Conservation (phyloP, 306 rosid species). For the Glycine latifolia region DNA sequence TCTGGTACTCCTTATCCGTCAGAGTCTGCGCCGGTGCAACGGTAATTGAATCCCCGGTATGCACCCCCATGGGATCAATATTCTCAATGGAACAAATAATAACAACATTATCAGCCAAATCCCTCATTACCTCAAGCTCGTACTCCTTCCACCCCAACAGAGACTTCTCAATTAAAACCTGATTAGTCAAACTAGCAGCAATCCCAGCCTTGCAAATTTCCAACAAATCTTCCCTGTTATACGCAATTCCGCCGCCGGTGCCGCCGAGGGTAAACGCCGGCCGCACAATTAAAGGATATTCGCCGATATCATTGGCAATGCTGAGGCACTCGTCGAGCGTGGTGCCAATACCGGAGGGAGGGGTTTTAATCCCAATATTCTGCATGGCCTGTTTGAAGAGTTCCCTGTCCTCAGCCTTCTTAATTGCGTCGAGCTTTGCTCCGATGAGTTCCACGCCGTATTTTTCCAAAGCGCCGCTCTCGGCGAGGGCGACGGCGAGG, state of each 20-base stretch:
- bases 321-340: slow-evolving; percentile 66
- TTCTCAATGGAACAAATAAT: slow-evolving; percentile 98
- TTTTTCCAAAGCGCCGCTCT: slow-evolving; percentile 76
- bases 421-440: slow-evolving; percentile 91
- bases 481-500: slow-evolving; percentile 81
- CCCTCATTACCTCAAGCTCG: slow-evolving; percentile 99
- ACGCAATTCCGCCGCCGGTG: slow-evolving; percentile 95
- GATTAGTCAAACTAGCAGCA: slow-evolving; percentile 83
- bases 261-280: slow-evolving; percentile 93
- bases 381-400: slow-evolving; percentile 90
- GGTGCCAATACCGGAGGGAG: slow-evolving; percentile 80
- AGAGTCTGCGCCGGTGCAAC: slow-evolving; percentile 97
- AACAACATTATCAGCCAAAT: slow-evolving; percentile 94
- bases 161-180: slow-evolving; percentile 92
- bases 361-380: slow-evolving; percentile 84
- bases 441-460: slow-evolving; percentile 88
- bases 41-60: slow-evolving; percentile 95
- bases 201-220: slow-evolving; percentile 86
- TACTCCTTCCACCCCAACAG: slow-evolving; percentile 97
- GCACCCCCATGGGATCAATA: slow-evolving; percentile 98
- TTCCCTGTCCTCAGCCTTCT: slow-evolving; percentile 92
- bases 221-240: slow-evolving; percentile 83
- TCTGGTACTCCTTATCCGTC: slow-evolving; percentile 95
- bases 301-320: slow-evolving; percentile 72
- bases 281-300: slow-evolving; percentile 81